Evolutionary conservation across 2,329 filamentous ascomycete genomes (phyloP).

Genomic region (Sporothrix schenckii): DNA sequence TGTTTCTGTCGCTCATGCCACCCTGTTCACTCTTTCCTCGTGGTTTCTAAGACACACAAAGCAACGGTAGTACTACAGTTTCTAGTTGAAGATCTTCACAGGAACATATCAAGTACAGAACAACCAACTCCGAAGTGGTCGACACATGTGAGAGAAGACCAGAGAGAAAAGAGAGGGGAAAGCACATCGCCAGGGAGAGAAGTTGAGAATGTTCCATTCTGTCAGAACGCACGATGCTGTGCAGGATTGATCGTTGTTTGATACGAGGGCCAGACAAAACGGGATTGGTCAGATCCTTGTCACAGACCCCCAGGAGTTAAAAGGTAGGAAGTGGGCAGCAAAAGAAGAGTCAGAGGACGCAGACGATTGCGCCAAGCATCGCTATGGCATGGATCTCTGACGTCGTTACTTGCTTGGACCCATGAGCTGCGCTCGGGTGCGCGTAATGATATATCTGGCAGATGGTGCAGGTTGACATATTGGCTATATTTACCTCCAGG

Average conservation of each 20-base stretch:
- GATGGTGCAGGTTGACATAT: slow-evolving; percentile 6
- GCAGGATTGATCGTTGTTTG: slow-evolving; percentile 42
- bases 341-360: neutral
- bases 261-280: slow-evolving; percentile 38
- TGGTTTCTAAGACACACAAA: neutral
- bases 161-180: neutral
- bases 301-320: neutral
- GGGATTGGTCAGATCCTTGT: slow-evolving; percentile 39
- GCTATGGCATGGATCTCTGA: slow-evolving; percentile 14
- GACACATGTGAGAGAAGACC: neutral
- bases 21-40: slow-evolving; percentile 15
- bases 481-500: neutral
- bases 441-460: slow-evolving; percentile 20
- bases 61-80: neutral
- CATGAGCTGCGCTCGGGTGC: slow-evolving; percentile 21
- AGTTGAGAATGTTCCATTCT: neutral
- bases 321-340: neutral
- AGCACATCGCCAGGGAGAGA: neutral
- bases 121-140: neutral
- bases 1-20: slow-evolving; percentile 18
- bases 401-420: slow-evolving; percentile 10
- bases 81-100: slow-evolving; percentile 17
- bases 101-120: neutral
- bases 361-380: too few relatives aligned
- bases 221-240: slow-evolving; percentile 16